Evolutionary conservation across 2,329 filamentous ascomycete genomes (phyloP), one percentile per base, ranked within the genome.

Genomic region (Talaromyces sp.): DNA sequence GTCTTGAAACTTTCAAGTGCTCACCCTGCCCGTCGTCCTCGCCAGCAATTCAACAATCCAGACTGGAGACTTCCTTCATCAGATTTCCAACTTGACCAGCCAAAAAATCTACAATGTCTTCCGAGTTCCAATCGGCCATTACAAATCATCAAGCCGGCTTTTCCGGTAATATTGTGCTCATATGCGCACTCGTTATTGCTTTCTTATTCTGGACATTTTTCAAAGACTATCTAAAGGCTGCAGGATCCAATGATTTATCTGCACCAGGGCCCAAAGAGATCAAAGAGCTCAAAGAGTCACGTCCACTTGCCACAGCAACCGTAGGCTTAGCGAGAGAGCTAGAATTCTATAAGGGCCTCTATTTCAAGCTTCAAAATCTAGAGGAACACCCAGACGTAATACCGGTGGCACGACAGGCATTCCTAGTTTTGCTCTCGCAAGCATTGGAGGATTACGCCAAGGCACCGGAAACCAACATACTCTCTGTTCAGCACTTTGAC

Each of bases 361-460:
- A 80, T 69, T 73, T 75, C 69, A 74, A 78, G 65, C 71, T 82
- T 11, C 80, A 81, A 47, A 79, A 79, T 60, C 70, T 81, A 7
- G 79, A 81, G 64, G 53, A 74, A 38, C 71, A 76, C 58, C 72
- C 75, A 4, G 73, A 77, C 10, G 72, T 77, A 29, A 60, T 81
- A 36, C 68, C 73, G n/a, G 62, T 71, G 49, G 75, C 74, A 17
- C 74, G 74, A 67, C 67, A 73, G 25, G 65, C 72, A n/a, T 70
- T 81, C 17, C 56, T 80, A 2, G 70, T 66, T 19, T 67, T 81
- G 5, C 67, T 81, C 13, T 73, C 76, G 5, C 72, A 78, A 58
- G 76, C 76, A 3, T 64, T 77, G 38, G 58, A 69, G 11, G 67
- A 65, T 31, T 71, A 68, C 2, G 62, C 54, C 27, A 71, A 66